phyloP scores from a whole-genome alignment of 208 protist species.

The Wallacemonas collosoma region DNA sequence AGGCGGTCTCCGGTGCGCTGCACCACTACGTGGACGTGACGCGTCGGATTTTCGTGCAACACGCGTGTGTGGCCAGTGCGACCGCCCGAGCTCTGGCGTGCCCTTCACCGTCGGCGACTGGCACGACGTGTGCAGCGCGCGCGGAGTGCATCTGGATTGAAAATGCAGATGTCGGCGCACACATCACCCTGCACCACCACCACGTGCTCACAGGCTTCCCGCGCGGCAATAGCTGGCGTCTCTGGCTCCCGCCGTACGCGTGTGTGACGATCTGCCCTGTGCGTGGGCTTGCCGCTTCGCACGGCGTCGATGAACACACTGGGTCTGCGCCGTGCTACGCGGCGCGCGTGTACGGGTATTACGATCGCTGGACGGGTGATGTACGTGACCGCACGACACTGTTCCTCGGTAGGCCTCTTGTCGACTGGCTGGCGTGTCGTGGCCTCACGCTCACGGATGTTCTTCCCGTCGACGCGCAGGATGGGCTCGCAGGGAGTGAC shows the following conservation, averaged over 20 bases:
- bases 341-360: constrained; percentile 44
- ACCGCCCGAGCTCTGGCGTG: neutral
- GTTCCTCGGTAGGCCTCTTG: constrained; percentile 36
- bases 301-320: neutral
- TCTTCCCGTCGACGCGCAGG: neutral
- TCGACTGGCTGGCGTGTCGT: constrained; percentile 33
- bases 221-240: constrained; percentile 36
- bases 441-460: constrained; percentile 27
- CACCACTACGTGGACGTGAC: neutral
- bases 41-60: neutral
- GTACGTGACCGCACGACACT: constrained; percentile 22
- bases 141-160: constrained; percentile 40
- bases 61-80: neutral
- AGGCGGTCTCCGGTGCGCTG: neutral
- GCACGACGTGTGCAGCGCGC: neutral
- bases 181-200: constrained; percentile 27
- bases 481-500: neutral
- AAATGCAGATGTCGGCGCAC: constrained; percentile 35
- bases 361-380: constrained; percentile 38
- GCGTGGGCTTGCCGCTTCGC: constrained; percentile 9
- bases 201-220: constrained; percentile 53
- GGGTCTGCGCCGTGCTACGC: constrained; percentile 7
- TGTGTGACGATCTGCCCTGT: constrained; percentile 39
- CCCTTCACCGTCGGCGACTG: neutral
- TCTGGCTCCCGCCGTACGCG: constrained; percentile 29